Percentiles rank a stretch among this genome's conserved stretches.
Conservation (phyloP, 768 basidiomycete genomes). For the Sporobolomyces roseus region DNA sequence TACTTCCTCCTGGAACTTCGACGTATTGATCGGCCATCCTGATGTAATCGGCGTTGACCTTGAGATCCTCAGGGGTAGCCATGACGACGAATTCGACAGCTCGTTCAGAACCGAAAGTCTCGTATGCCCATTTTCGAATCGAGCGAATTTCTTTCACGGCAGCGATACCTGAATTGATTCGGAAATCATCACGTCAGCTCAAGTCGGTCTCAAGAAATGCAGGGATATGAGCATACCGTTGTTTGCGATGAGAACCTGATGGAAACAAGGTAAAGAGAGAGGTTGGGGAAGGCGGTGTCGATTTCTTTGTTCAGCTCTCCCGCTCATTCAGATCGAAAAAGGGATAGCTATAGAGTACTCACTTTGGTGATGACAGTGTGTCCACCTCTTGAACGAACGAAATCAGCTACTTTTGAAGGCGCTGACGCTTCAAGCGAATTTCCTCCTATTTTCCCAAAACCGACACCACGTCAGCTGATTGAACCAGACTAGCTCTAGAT, state of each 20-base stretch:
- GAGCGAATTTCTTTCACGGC: constrained; percentile 99
- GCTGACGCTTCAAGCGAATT: constrained; percentile 83
- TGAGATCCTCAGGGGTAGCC: constrained; percentile 80
- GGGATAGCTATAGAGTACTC: constrained; percentile 39
- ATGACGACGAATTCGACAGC: constrained; percentile 98
- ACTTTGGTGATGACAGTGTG: constrained; percentile 99
- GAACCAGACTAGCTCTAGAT: background rate
- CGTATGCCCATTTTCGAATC: constrained; percentile 98
- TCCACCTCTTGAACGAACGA: constrained; percentile 83
- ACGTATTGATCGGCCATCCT: constrained; percentile 99
- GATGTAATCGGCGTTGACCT: constrained; percentile 97
- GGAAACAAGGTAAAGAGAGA: constrained; percentile 18
- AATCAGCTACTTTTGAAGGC: constrained; percentile 75
- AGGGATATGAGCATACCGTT: constrained; percentile 61
- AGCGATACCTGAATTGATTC: constrained; percentile 68
- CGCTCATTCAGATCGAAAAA: background rate
- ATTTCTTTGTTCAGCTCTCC: background rate
- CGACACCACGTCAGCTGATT: background rate
- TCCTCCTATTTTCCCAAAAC: constrained; percentile 62
- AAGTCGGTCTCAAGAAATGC: constrained; percentile 29
- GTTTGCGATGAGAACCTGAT: constrained; percentile 93
- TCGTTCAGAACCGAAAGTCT: constrained; percentile 93
- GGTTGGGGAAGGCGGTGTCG: constrained; percentile 2
- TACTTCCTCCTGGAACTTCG: constrained; percentile 95
- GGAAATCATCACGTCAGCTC: background rate